Conservation (phyloP, 2,329 filamentous ascomycete species). For the Trichoderma polysporum region DNA sequence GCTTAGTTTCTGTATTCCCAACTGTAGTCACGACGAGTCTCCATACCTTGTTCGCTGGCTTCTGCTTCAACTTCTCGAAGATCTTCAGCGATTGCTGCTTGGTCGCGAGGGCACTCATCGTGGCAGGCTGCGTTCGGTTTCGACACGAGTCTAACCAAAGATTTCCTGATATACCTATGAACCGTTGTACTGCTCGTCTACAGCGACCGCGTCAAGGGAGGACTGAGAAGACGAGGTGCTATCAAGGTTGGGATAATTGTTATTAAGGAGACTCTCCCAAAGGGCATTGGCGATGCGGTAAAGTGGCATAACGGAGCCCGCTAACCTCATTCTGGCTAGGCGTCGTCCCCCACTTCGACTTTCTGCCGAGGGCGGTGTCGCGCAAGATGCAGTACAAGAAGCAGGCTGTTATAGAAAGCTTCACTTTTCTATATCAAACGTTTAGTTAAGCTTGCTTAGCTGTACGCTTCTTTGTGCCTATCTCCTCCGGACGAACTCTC, state of each 20-base stretch:
- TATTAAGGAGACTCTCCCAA: conserved; percentile 41
- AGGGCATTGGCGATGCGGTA: conserved; percentile 32
- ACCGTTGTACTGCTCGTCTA: neutral
- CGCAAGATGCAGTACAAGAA: conserved; percentile 10
- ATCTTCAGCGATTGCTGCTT: conserved; percentile 96
- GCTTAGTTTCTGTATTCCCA: neutral
- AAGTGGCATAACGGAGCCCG: conserved; percentile 44
- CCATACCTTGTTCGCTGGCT: conserved; percentile 88
- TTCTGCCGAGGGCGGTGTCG: conserved; percentile 42
- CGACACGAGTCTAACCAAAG: neutral
- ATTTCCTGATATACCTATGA: neutral
- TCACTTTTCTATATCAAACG: neutral
- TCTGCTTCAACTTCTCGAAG: conserved; percentile 95
- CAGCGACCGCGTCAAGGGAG: conserved; percentile 10
- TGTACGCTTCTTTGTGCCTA: neutral
- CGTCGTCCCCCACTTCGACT: conserved; percentile 29
- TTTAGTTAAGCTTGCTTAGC: neutral
- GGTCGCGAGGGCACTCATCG: conserved; percentile 69
- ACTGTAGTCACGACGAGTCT: neutral
- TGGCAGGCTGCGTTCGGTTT: conserved; percentile 35
- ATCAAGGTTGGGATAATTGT: conserved; percentile 24
- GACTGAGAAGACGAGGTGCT: neutral
- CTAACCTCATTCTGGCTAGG: conserved; percentile 37
- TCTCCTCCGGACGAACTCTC: conserved; percentile 10
- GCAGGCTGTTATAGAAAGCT: neutral